Base-by-base conservation (phyloP, 2,329 filamentous ascomycete genomes). In the Sphaerostilbella broomeana region DNA sequence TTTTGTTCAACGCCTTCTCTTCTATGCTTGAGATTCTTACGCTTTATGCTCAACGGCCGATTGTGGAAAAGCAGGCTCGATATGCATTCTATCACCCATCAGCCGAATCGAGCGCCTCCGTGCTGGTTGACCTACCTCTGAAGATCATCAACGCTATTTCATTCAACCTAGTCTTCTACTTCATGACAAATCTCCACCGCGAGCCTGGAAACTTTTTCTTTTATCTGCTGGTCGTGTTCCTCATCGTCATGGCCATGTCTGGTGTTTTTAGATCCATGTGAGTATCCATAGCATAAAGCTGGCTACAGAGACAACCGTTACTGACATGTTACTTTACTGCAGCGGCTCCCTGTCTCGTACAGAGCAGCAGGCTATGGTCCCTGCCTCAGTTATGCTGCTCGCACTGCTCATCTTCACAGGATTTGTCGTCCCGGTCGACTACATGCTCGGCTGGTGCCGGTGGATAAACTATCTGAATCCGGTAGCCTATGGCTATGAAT, bases 391-490 rank as follows among this genome's bases (percentile, higher is more conserved):
- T 7, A 48, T 70, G n/a, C 22, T 40, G 20, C 49, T 58, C 7
- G 55, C 53, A 12, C 43, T 63, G 1, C 51, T 61, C 26, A 51
- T 61, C 27, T 63, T 59, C 50, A 75, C 75, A 3, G 75, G 71
- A 42, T 75, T 79, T 45, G 56, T 63, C 16, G 62, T 69, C 11
- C 57, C 59, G 0, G 47, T 52, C 3, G 51, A 58, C 12, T 57
- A 60, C 54, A 84, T 79, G 76, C 67, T 76, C 15, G 75, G 70
- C 1, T 86, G 80, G 79, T 75, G 75, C 31, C 65, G 76, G 19
- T 85, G 81, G 81, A 79, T 84, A 46, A 77, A 75, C 43, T 82
- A 80, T 46, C 59, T 83, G 29, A 72, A 84, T 38, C 78, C 79
- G 1, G 71, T 84, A 11, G 72, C 71, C 1, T 84, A 84, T 47